Evolutionary conservation across 2,329 filamentous ascomycete genomes (phyloP), one percentile per base, ranked within the genome.

Genomic region (Elsinoe arachidis): DNA sequence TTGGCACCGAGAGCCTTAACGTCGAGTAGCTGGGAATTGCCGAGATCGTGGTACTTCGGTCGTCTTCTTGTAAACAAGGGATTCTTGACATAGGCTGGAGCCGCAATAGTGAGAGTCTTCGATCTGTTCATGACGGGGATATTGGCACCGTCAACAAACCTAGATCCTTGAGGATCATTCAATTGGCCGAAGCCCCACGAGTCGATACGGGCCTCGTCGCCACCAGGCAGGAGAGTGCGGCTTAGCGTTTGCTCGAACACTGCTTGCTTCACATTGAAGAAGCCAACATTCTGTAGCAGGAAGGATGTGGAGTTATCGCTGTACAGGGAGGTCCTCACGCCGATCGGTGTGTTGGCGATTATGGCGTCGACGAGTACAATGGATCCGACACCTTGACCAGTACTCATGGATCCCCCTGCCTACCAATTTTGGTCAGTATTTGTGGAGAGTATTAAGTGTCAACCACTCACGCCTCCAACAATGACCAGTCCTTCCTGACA

Each of bases 401-500:
- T 87, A 7, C 80, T 84, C 73, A 89, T 85, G 60, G 64, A 52
- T 3, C 61, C 59, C 30, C 62, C 66, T 17, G 66, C 66, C 53
- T 65, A 61, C n/a, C n/a, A n/a, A n/a, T n/a, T n/a, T n/a, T n/a
- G n/a, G n/a, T n/a, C n/a, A n/a, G n/a, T n/a, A n/a, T n/a, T n/a
- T n/a, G n/a, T n/a, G n/a, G n/a, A n/a, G n/a, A n/a, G n/a, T n/a
- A n/a, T n/a, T n/a, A n/a, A n/a, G n/a, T n/a, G n/a, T n/a, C n/a
- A n/a, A n/a, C n/a, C n/a, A 9, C 85, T 81, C 83, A 95, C 89
- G 72, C 93, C 87, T 61, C 95, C 76, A 57, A 88, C 90, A 39
- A 91, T 73, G 38, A 43, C 38, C 7, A 43, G 38, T n/a, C 38
- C 38, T 9, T 43, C n/a, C 76, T 74, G 54, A 14, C 34, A 35